phyloP scores from a whole-genome alignment of 139 green algal genomes.

The Diplosphaera chodatii region DNA sequence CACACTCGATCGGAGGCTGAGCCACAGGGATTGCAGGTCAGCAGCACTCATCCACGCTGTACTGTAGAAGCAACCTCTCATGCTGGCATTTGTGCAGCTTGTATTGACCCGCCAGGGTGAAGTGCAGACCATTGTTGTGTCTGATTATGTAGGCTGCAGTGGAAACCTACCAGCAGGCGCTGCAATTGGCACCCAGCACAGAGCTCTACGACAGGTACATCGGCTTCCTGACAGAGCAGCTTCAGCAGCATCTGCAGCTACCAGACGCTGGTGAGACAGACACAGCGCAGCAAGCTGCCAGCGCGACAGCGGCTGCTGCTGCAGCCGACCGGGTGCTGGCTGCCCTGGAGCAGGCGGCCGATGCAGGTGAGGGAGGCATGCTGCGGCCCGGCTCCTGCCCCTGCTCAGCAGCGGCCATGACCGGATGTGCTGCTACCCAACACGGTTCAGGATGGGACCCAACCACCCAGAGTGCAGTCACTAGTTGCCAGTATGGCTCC shows the following conservation, averaged over 20 bases:
- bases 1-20: background rate
- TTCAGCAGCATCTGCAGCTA: slow-evolving; percentile 7
- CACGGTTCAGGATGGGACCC: no score
- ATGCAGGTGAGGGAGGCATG: background rate
- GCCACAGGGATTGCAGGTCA: no score
- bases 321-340: slow-evolving; percentile 4
- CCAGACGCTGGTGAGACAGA: background rate
- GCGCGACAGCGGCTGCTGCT: background rate
- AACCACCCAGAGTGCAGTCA: background rate
- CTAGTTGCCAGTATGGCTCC: background rate
- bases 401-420: no score
- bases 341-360: slow-evolving; percentile 7
- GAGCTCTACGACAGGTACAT: slow-evolving; percentile 31
- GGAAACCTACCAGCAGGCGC: slow-evolving; percentile 23
- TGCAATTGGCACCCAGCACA: slow-evolving; percentile 10
- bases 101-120: background rate
- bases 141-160: background rate
- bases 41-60: no score
- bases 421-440: no score
- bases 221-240: slow-evolving; percentile 28
- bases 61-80: no score
- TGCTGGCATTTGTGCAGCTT: no score
- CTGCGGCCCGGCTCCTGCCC: no score
- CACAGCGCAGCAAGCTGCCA: background rate
- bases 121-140: no score